Base-by-base conservation (phyloP, 345 rosid species). In the Salix viminalis region DNA sequence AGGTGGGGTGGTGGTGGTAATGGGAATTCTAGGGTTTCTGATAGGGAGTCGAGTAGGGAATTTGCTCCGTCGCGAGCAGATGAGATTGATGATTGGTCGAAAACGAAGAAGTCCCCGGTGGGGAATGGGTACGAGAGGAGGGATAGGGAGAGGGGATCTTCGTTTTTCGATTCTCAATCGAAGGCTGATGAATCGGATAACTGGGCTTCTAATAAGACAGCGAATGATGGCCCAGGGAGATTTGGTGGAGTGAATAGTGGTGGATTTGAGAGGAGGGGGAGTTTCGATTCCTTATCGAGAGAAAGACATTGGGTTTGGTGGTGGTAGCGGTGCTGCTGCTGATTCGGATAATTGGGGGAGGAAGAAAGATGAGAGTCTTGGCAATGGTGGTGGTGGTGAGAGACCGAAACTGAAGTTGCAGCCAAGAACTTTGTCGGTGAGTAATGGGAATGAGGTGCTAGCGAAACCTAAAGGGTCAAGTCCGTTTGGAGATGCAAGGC, bases 401-500 rank as follows among this genome's bases (percentile, higher is more conserved):
- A 82, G 94, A 82, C 98, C 98, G 30, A 92, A 81, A 84, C 87
- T 96, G 75, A 83, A 91, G 52, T 81, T 96, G 79, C 98, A 96
- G 86, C 97, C 97, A 0, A 89, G 98, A 14, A 85, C 88, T 1
- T 71, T 87, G 70, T 89, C 97, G 15, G 88, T 83, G 42, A 71
- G 26, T 54, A 61, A 67, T 14, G 83, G 77, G 64, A 75, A 76
- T 19, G 81, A 83, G 64, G 42, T 13, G n/a, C 78, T 28, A 1
- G 84, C 84, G n/a, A 96, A 80, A 69, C 89, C 94, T 3, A 92
- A 83, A 79, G 93, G 89, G 26, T 79, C 81, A 10, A 96, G 79
- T 68, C 99, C 98, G 0, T 96, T 96, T 67, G 99, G 98, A 15
- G 85, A 86, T 9, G 99, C 99, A 0, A 92, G 99, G 80, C 99